A percentile compares a stretch with the other conserved stretches of the same genome.
These are phyloP conservation scores for Saccharomycopsis sp. DNA, from an alignment of 805 yeast genomes.

Conservation along the genomic window DNA sequence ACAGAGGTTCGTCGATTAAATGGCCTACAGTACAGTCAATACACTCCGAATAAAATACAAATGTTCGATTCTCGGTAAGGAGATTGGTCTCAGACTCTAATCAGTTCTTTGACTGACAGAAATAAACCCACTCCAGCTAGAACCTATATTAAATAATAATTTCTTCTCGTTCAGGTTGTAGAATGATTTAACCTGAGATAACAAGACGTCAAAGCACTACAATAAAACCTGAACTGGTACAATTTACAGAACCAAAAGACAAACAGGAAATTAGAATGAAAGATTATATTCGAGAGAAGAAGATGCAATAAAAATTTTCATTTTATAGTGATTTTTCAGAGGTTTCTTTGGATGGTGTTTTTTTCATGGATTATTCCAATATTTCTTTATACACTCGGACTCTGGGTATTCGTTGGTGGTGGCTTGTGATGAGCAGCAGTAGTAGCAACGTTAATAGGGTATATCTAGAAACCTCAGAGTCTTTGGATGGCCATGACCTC, in stretches of 20 bases:
- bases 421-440: no score
- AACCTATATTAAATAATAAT: conserved; percentile 1
- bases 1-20: no score
- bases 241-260: conserved; percentile 6
- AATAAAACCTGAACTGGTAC: conserved; percentile 21
- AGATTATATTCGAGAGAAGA: neutral
- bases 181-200: conserved; percentile 16
- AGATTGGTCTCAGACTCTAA: conserved; percentile 15
- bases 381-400: neutral
- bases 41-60: no score
- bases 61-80: conserved; percentile 22
- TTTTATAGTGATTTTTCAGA: neutral
- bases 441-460: no score
- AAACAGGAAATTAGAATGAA: neutral
- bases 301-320: neutral
- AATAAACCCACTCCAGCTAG: conserved; percentile 22
- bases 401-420: no score
- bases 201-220: conserved; percentile 20
- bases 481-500: no score
- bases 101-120: conserved; percentile 6
- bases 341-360: neutral
- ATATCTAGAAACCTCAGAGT: no score
- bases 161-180: conserved; percentile 21
- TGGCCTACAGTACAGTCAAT: no score
- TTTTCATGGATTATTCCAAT: neutral